Percentiles rank a stretch among this genome's conserved stretches.
These are phyloP conservation scores for Cardamine occulta DNA, from an alignment of 345 rosid genomes.

Conservation along the genomic window DNA sequence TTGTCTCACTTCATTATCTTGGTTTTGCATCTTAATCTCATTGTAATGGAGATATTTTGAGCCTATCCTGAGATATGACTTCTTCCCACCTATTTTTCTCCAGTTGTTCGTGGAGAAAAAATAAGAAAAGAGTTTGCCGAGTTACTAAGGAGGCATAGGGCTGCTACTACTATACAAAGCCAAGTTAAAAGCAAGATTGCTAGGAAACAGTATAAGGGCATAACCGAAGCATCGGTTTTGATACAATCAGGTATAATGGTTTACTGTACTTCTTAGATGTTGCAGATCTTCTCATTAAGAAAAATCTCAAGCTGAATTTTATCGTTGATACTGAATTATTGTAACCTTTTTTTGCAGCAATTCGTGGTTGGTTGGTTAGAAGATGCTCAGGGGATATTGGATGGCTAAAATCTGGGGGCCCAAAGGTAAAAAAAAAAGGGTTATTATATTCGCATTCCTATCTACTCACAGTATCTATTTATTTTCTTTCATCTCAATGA, in stretches of 20 bases:
- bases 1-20: conserved; percentile 10
- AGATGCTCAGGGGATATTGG: conserved; percentile 84
- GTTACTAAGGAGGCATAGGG: conserved; percentile 69
- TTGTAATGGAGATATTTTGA: neutral
- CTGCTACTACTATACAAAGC: conserved; percentile 84
- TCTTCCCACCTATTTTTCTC: conserved; percentile 32
- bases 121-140: conserved; percentile 68
- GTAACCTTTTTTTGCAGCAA: conserved; percentile 50
- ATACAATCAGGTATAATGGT: conserved; percentile 75
- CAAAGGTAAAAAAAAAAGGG: conserved; percentile 50
- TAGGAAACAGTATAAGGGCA: conserved; percentile 50
- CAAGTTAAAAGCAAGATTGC: conserved; percentile 59
- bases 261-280: conserved; percentile 10
- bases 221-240: conserved; percentile 58
- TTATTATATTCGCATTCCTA: conserved; percentile 1
- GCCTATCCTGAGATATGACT: conserved; percentile 29
- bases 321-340: neutral
- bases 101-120: conserved; percentile 85
- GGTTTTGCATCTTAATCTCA: conserved; percentile 19
- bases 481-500: conserved; percentile 2
- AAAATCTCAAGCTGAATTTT: neutral
- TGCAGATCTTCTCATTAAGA: neutral
- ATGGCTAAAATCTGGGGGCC: conserved; percentile 56
- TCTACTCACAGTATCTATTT: conserved; percentile 13
- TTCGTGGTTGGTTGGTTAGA: conserved; percentile 97